Base-by-base conservation (phyloP, 306 rosid species). In the Benincasa hispida region DNA sequence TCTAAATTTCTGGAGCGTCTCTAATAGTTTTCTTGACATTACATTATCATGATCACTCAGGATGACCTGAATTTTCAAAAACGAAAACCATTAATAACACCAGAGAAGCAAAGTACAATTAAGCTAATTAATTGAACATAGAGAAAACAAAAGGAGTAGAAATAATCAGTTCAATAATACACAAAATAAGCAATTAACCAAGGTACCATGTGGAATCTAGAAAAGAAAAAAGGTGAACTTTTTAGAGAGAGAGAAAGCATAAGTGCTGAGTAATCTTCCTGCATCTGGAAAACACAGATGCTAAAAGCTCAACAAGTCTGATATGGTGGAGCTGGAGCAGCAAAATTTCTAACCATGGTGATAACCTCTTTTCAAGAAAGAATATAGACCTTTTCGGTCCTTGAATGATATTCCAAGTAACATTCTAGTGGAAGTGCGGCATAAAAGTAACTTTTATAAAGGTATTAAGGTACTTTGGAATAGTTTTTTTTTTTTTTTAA, bases 11-110 rank as follows among this genome's bases (percentile, higher is more conserved):
- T 88, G 67, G 37, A 95, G 89, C 45, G 85, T 79, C 85, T 80
- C 84, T 81, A 85, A 79, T 75, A 92, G 82, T 87, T 88, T 88
- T 91, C 86, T 90, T 25, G 97, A 95, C 98, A 92, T 90, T 86
- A 79, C 92, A 78, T 89, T 92, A 80, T 86, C 90, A 47, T 73
- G 88, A 85, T 80, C 87, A 22, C 58, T 32, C 34, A 90, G 96
- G 62, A 85, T 82, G 56, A 86, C 91, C 99, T 95, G 87, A 65
- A 80, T 67, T 77, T 60, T 57, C 77, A 66, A 82, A 75, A 81
- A 7, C 67, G 68, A 72, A 76, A 34, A 78, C 30, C 72, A 74
- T 68, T 70, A 77, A 39, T 2, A 63, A 60, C 41, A 34, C 48
- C 51, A 75, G 41, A 62, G 28, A 53, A 48, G 50, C 22, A 34